Percentiles rank a stretch among this genome's conserved stretches.
phyloP scores from a whole-genome alignment of 192 early-diverging fungal genomes.

The Podila minutissima region DNA sequence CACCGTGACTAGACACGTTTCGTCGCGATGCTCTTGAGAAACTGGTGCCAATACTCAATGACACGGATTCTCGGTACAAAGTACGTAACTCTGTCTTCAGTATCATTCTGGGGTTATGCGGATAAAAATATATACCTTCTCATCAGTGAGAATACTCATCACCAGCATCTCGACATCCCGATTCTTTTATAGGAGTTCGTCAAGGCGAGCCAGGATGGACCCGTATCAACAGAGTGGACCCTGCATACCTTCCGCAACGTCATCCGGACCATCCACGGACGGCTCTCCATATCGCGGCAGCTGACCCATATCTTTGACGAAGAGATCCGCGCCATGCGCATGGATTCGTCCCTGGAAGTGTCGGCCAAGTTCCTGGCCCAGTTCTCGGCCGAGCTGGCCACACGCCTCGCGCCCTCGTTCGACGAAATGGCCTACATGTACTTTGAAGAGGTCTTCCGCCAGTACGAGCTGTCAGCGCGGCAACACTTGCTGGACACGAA shows the following conservation, averaged over 20 bases:
- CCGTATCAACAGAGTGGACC: conserved; percentile 15
- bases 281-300: conserved; percentile 6
- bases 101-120: too few species aligned
- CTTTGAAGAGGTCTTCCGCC: conserved; percentile 27
- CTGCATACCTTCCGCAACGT: conserved; percentile 23
- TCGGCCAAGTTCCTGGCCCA: conserved; percentile 21
- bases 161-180: neutral
- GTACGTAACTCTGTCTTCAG: neutral
- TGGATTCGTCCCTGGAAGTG: conserved; percentile 19
- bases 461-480: neutral
- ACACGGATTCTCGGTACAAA: conserved; percentile 20
- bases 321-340: neutral
- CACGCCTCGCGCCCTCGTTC: conserved; percentile 27
- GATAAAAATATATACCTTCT: too few species aligned
- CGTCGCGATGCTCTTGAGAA: conserved; percentile 23
- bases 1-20: conserved; percentile 10
- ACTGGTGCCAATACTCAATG: conserved; percentile 17
- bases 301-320: conserved; percentile 25
- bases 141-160: too few species aligned
- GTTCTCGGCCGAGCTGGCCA: conserved; percentile 25
- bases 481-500: too few species aligned
- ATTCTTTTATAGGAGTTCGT: conserved; percentile 3
- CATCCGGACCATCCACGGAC: conserved; percentile 13
- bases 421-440: conserved; percentile 32
- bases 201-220: neutral